phyloP scores from a whole-genome alignment of 305 asterid genomes.

The Solanum hybrid region DNA sequence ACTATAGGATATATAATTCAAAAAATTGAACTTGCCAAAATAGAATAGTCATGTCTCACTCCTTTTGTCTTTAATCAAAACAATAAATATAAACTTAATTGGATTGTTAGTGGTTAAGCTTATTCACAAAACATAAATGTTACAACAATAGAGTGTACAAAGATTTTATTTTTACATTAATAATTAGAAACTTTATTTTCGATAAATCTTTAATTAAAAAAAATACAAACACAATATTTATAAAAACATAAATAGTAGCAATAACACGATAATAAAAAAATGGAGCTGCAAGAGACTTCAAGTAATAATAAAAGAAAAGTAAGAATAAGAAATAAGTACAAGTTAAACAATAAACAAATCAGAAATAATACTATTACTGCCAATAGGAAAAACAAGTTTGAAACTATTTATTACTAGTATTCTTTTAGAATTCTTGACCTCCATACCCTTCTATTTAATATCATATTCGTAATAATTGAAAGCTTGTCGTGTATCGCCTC shows the following conservation, averaged over 20 bases:
- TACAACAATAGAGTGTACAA: background rate
- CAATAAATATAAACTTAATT: background rate
- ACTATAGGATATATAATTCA: background rate
- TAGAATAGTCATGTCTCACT: background rate
- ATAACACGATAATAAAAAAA: background rate
- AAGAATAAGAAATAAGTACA: background rate
- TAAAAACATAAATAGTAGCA: background rate
- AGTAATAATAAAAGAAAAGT: background rate
- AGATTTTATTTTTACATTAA: background rate
- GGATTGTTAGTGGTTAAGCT: background rate
- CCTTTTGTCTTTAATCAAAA: background rate
- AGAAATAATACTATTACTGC: background rate
- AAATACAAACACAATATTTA: background rate
- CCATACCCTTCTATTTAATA: background rate
- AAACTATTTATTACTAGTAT: background rate
- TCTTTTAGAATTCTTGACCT: background rate
- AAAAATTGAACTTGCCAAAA: background rate
- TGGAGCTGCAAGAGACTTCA: background rate
- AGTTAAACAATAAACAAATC: no score
- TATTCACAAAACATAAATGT: background rate
- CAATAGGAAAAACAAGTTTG: background rate
- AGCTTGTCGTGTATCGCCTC: background rate
- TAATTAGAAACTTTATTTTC: background rate
- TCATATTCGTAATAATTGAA: background rate
- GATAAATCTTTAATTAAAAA: background rate